Conservation (phyloP, 805 yeast species). For the Candida insectorum region DNA sequence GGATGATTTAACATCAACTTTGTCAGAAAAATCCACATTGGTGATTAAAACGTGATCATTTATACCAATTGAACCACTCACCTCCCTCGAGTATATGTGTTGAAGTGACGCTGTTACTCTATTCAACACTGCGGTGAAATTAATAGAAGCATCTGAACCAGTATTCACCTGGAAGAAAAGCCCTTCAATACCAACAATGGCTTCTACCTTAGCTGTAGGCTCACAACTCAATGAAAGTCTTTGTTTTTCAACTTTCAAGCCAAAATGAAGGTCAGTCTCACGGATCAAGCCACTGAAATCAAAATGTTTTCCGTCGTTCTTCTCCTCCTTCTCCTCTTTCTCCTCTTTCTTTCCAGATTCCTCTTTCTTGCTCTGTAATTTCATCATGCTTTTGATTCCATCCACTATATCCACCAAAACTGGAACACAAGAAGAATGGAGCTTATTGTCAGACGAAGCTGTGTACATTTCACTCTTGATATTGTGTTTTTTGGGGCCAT, state of each 20-base stretch:
- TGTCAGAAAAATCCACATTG: conserved; percentile 43
- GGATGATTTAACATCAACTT: conserved; percentile 44
- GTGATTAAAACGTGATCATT: conserved; percentile 47
- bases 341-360: neutral
- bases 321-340: neutral
- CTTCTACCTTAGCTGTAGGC: conserved; percentile 90
- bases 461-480: conserved; percentile 54
- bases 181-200: conserved; percentile 71
- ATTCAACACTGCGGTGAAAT: conserved; percentile 47
- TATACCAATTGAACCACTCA: conserved; percentile 64
- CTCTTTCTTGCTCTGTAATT: conserved; percentile 3
- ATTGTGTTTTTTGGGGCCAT: conserved; percentile 38
- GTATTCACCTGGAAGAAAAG: conserved; percentile 59
- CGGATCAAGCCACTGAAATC: conserved; percentile 37
- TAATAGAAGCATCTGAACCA: conserved; percentile 38
- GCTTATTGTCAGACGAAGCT: conserved; percentile 66
- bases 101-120: conserved; percentile 70
- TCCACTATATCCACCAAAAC: conserved; percentile 58
- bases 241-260: conserved; percentile 69
- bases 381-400: conserved; percentile 48
- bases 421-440: conserved; percentile 77
- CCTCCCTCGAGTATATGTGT: conserved; percentile 86
- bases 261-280: conserved; percentile 59
- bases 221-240: conserved; percentile 79
- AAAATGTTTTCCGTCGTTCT: conserved; percentile 1